phyloP scores from a whole-genome alignment of 768 basidiomycete species.

The Mycena galopus region DNA sequence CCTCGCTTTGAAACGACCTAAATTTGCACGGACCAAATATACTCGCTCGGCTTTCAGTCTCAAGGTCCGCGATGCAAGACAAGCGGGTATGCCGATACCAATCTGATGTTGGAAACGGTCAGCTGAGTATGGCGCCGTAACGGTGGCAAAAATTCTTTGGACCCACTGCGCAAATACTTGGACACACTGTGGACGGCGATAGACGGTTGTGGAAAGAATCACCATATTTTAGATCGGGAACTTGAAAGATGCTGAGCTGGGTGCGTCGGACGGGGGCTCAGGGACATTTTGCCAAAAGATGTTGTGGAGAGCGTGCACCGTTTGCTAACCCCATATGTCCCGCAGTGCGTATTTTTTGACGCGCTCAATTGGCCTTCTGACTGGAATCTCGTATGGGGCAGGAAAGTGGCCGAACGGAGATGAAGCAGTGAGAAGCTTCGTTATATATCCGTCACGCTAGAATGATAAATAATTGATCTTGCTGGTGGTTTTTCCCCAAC shows the following conservation, averaged over 20 bases:
- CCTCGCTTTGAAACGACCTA: too few relatives aligned
- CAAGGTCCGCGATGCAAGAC: background rate
- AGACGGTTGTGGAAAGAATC: background rate
- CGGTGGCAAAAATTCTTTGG: background rate
- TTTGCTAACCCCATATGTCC: conserved; percentile 24
- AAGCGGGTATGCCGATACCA: background rate
- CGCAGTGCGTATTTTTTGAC: background rate
- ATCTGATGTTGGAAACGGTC: background rate
- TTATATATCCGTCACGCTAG: conserved; percentile 14
- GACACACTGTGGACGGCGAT: too few relatives aligned
- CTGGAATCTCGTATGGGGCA: conserved; percentile 11
- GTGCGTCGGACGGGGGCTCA: background rate
- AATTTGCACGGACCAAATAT: too few relatives aligned
- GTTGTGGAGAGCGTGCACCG: background rate
- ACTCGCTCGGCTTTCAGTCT: too few relatives aligned
- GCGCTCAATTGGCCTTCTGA: conserved; percentile 24
- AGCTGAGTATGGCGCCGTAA: background rate
- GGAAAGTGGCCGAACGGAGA: background rate
- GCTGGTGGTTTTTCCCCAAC: background rate
- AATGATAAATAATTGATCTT: conserved; percentile 27
- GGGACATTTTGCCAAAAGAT: background rate
- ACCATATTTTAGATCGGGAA: background rate
- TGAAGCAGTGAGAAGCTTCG: background rate
- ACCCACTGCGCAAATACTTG: background rate
- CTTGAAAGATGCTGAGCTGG: background rate